Conservation (phyloP, 202 grass and related monocot species). For the Eragrostis tef region DNA sequence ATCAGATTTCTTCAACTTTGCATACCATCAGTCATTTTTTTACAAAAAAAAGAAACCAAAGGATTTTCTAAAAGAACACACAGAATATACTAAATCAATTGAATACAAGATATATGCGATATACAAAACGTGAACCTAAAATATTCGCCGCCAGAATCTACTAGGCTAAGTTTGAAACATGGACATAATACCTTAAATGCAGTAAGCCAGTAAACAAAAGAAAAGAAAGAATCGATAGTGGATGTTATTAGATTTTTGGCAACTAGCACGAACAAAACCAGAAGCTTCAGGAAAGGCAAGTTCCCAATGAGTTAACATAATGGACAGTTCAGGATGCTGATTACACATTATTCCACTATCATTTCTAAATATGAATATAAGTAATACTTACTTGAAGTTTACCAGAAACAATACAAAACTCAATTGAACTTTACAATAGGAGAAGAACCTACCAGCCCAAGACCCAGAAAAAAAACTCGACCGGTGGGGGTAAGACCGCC, state of each 20-base stretch:
- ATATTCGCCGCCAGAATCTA: background rate
- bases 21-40: background rate
- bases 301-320: background rate
- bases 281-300: background rate
- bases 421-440: background rate
- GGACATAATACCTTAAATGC: conserved; percentile 18
- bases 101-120: background rate
- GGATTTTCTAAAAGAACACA: background rate
- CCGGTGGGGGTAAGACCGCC: too few species aligned
- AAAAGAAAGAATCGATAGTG: background rate
- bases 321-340: background rate
- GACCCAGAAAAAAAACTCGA: too few species aligned
- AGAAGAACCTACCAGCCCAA: conserved; percentile 9
- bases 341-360: background rate
- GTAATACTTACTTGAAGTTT: background rate
- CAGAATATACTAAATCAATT: background rate
- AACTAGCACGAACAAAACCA: conserved; percentile 9
- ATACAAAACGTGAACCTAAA: background rate
- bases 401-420: background rate
- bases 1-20: background rate
- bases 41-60: conserved; percentile 8
- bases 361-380: conserved; percentile 1
- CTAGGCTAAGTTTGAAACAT: conserved; percentile 1
- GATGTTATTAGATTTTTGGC: conserved; percentile 1
- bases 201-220: conserved; percentile 20